Percentiles rank a stretch among this genome's conserved stretches.
phyloP scores from a whole-genome alignment of 768 basidiomycete genomes.

The Naganishia vaughanmartiniae region DNA sequence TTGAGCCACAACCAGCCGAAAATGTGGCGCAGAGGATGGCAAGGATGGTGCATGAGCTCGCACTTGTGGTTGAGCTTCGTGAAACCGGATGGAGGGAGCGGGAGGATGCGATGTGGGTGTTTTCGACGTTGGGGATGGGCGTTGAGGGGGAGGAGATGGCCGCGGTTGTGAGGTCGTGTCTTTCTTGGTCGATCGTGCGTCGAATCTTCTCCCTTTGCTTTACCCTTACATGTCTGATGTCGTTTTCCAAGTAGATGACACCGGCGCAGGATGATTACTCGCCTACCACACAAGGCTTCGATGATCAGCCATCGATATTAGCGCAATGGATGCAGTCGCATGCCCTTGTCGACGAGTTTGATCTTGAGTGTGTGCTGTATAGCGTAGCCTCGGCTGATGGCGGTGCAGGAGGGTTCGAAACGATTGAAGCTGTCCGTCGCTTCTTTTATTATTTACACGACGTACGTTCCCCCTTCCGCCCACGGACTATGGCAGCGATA shows the following conservation, averaged over 20 bases:
- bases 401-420: neutral
- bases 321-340: neutral
- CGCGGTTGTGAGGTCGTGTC: constrained; percentile 7
- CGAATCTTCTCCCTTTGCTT: neutral
- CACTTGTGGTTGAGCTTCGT: neutral
- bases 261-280: neutral
- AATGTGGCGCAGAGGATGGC: neutral
- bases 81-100: neutral
- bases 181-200: constrained; percentile 19
- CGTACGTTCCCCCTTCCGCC: neutral
- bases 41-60: neutral
- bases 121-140: constrained; percentile 3
- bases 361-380: neutral
- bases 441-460: neutral
- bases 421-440: neutral
- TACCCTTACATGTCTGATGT: too few relatives aligned
- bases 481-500: too few relatives aligned
- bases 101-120: constrained; percentile 2
- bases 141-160: neutral
- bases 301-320: neutral
- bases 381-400: neutral
- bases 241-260: neutral
- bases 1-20: neutral
- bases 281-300: neutral
- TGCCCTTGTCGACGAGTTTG: neutral